A percentile compares a stretch with the other conserved stretches of the same genome.
These are phyloP conservation scores for Coemansia erecta DNA, from an alignment of 192 early-diverging fungal species.

Conservation along the genomic window DNA sequence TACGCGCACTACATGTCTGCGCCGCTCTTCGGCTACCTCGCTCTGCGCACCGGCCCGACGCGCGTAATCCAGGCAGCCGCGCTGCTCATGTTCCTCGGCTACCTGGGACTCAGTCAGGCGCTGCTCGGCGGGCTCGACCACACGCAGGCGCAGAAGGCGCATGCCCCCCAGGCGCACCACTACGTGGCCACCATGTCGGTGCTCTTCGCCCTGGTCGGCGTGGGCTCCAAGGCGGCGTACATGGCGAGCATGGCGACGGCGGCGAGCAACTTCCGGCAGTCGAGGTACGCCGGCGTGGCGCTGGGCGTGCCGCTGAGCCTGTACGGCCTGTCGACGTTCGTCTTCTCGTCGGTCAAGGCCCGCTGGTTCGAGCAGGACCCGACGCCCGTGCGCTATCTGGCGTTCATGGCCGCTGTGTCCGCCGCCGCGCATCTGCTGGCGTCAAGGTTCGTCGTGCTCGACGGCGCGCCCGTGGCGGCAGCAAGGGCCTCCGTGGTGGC, in stretches of 20 bases:
- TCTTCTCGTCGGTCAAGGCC: constrained; percentile 60
- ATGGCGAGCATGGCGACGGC: constrained; percentile 63
- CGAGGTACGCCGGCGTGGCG: constrained; percentile 55
- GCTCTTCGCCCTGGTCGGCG: constrained; percentile 57
- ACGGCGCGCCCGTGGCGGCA: constrained; percentile 13
- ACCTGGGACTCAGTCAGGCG: constrained; percentile 38
- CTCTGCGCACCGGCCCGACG: constrained; percentile 46
- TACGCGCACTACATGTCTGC: constrained; percentile 66
- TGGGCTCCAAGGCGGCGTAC: constrained; percentile 61
- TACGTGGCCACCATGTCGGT: constrained; percentile 50
- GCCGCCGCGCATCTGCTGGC: constrained; percentile 52
- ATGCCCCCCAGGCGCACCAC: constrained; percentile 14
- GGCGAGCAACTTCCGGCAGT: constrained; percentile 57
- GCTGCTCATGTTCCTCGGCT: constrained; percentile 40
- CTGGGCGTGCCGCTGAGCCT: constrained; percentile 59
- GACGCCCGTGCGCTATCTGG: constrained; percentile 52
- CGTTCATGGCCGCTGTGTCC: constrained; percentile 55
- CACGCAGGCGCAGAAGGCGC: no score
- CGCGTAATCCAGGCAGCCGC: constrained; percentile 31
- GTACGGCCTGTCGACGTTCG: constrained; percentile 63
- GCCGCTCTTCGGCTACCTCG: constrained; percentile 58
- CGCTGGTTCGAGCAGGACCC: constrained; percentile 50
- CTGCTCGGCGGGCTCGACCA: no score
- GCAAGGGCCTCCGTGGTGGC: constrained; percentile 4
- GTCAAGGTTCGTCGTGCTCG: constrained; percentile 25